Evolutionary conservation across 2,329 filamentous ascomycete species (phyloP), one percentile per base, ranked within the genome.

Genomic region (Fusarium oxysporum): DNA sequence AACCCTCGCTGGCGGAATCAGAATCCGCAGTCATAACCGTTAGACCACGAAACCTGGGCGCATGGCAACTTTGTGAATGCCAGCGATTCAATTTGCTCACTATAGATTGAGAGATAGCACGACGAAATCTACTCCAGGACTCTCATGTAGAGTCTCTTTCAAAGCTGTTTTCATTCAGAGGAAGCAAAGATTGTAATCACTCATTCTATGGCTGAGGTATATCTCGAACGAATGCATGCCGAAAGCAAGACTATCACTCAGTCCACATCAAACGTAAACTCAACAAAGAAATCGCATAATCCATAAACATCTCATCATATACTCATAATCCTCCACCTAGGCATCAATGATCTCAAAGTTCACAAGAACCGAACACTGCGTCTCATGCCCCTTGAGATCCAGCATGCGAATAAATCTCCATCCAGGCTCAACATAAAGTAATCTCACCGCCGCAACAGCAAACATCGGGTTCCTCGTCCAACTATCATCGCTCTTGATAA

Each of bases 361-460:
- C 10, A 92, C 86, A 35, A 92, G 81, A 48, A 93, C 65, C 7
- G 88, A 87, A 71, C 90, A 92, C 68, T 83, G 86, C 0, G 91
- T 92, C 82, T 92, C 89, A 37, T 86, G 83, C 0, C 91, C 91
- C 77, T 88, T 89, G 64, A 92, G 80, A 75, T 92, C 90, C 72
- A 92, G 75, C 87, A 93, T 87, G 8, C 89, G 83, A 43, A 93
- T 84, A 63, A 93, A 92, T 7, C 81, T 85, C 91, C 91, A 93
- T 0, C 87, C 90, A 0, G 84, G 82, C 11, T 81, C 80, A 5
- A 85, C 84, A 77, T 92, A 92, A 63, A 85, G 70, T 33, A 93
- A 74, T 47, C 91, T 81, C n/a, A 92, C 85, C 0, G 90, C 88
- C 0, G 87, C 84, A 4, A 91, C 89, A 0, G 87, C 88, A 69